These are phyloP conservation scores for Betula pendula DNA, from an alignment of 306 rosid genomes.

Conservation along the genomic window DNA sequence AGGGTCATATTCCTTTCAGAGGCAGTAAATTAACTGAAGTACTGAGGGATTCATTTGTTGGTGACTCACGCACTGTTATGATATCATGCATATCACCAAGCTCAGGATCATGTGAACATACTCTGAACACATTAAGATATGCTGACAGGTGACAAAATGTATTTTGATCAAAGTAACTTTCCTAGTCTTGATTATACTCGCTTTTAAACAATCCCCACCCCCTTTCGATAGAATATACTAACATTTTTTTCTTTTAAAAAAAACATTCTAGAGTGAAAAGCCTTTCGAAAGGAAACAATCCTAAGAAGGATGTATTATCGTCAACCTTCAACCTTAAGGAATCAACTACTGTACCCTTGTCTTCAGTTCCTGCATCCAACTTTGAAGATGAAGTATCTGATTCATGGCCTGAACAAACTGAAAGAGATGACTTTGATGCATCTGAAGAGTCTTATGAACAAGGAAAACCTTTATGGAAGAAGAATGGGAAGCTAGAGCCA, in stretches of 20 bases:
- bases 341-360: conserved; percentile 71
- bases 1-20: conserved; percentile 98
- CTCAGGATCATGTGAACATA: conserved; percentile 96
- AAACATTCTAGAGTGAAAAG: conserved; percentile 79
- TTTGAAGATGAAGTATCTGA: conserved; percentile 59
- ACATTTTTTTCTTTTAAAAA: conserved; percentile 20
- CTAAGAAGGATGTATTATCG: conserved; percentile 76
- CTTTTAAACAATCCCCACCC: conserved; percentile 16
- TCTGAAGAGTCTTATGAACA: conserved; percentile 69
- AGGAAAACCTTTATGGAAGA: conserved; percentile 74
- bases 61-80: conserved; percentile 97
- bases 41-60: conserved; percentile 96
- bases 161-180: conserved; percentile 8
- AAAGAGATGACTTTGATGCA: conserved; percentile 67
- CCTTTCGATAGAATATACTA: conserved; percentile 1
- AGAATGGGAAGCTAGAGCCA: conserved; percentile 69
- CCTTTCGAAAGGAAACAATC: conserved; percentile 81
- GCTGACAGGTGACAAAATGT: conserved; percentile 76
- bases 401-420: conserved; percentile 65
- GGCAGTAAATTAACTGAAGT: conserved; percentile 99
- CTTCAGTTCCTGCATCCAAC: conserved; percentile 57
- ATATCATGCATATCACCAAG: conserved; percentile 98
- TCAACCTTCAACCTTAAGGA: conserved; percentile 76
- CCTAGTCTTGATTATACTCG: conserved; percentile 18
- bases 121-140: conserved; percentile 92